A percentile compares a stretch with the other conserved stretches of the same genome.
Conservation (phyloP, 352 stramenopile species). For the Thalassiosira oceanica region DNA sequence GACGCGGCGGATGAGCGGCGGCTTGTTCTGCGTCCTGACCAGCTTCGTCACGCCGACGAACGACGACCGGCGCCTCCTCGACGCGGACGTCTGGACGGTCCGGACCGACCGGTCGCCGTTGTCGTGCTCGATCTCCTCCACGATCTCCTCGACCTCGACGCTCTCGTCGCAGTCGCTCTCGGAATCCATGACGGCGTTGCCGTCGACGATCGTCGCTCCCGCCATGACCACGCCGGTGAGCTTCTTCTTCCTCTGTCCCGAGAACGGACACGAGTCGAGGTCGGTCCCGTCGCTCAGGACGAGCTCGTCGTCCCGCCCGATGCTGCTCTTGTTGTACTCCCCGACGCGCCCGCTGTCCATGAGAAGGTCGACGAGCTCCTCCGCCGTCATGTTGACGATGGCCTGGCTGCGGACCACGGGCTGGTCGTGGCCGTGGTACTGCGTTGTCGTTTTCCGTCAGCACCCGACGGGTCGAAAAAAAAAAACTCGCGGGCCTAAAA, state of each 20-base stretch:
- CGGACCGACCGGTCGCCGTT: not conserved
- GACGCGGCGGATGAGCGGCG: conserved; percentile 61
- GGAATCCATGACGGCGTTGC: conserved; percentile 31
- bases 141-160: conserved; percentile 21
- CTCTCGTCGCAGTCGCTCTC: conserved; percentile 45
- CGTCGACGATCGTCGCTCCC: conserved; percentile 37
- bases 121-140: no score
- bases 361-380: conserved; percentile 68
- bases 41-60: conserved; percentile 72
- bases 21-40: conserved; percentile 57
- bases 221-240: conserved; percentile 47
- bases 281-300: conserved; percentile 53
- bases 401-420: conserved; percentile 59
- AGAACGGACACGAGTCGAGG: conserved; percentile 40
- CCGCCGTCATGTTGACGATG: conserved; percentile 58
- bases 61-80: not conserved
- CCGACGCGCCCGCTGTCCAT: conserved; percentile 69
- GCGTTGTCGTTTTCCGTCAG: no score
- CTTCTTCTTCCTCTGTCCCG: conserved; percentile 47
- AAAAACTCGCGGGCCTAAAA: no score
- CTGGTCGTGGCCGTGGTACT: conserved; percentile 50
- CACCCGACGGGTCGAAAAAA: no score
- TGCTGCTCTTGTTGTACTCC: conserved; percentile 78
- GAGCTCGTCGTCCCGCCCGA: conserved; percentile 63
- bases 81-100: not conserved